These are phyloP conservation scores for Camillea tinctor DNA, from an alignment of 2,329 filamentous ascomycete species.

Conservation along the genomic window DNA sequence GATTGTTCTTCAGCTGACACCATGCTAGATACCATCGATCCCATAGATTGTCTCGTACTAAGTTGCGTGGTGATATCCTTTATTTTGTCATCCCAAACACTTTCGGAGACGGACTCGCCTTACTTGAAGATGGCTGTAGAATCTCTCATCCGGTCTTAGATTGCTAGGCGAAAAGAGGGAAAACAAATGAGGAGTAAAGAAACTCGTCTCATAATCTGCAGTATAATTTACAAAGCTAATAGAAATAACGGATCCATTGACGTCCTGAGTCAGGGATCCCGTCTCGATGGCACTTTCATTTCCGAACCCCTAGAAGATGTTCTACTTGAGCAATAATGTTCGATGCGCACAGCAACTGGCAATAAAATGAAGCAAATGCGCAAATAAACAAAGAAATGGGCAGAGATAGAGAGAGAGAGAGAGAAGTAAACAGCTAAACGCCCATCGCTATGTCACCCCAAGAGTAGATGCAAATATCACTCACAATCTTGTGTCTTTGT, in stretches of 20 bases:
- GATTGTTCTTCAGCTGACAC: not conserved
- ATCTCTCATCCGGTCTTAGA: not conserved
- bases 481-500: constrained; percentile 3
- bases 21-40: not conserved
- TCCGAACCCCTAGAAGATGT: not conserved
- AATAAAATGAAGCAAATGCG: not conserved
- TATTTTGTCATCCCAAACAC: not conserved
- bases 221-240: not conserved
- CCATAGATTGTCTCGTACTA: not conserved
- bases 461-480: constrained; percentile 2
- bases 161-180: not conserved
- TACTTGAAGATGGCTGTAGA: not conserved
- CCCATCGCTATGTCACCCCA: constrained; percentile 14
- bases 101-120: not conserved
- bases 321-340: not conserved
- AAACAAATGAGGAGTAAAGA: not conserved
- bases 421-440: constrained; percentile 9
- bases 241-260: not conserved
- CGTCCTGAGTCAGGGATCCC: not conserved
- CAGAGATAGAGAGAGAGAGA: too few species aligned
- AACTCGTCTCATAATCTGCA: not conserved
- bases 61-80: not conserved
- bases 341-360: not conserved
- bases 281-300: not conserved
- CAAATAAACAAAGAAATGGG: too few species aligned